These are phyloP conservation scores for Cymbomonas tetramitiformis DNA, from an alignment of 139 green algal genomes.

Conservation along the genomic window DNA sequence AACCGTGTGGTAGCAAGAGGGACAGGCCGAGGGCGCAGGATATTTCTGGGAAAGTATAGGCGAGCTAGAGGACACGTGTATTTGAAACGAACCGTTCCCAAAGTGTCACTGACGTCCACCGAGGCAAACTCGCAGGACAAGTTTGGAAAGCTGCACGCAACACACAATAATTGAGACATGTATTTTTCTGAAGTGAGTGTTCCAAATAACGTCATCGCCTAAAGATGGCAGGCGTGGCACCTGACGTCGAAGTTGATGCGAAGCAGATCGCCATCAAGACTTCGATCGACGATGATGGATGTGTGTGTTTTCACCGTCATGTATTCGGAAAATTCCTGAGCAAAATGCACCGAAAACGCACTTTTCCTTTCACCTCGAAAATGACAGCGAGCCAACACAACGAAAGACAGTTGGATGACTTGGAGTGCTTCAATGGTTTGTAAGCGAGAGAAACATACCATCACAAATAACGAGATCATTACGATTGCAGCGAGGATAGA, in stretches of 20 bases:
- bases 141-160: slow-evolving; percentile 51
- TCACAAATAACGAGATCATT: slow-evolving; percentile 63
- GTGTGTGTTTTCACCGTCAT: slow-evolving; percentile 44
- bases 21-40: too few relatives aligned
- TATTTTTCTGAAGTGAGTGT: neutral
- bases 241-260: slow-evolving; percentile 94
- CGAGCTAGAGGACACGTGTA: too few relatives aligned
- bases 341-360: too few relatives aligned
- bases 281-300: slow-evolving; percentile 75
- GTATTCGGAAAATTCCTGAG: slow-evolving; percentile 72
- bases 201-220: neutral
- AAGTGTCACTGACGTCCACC: slow-evolving; percentile 78
- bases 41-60: slow-evolving; percentile 2
- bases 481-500: slow-evolving; percentile 64
- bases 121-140: slow-evolving; percentile 93
- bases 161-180: neutral
- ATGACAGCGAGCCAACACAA: too few relatives aligned
- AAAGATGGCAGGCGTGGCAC: too few relatives aligned
- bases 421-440: too few relatives aligned
- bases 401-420: too few relatives aligned
- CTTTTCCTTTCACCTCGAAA: too few relatives aligned
- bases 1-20: too few relatives aligned
- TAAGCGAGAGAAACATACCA: too few relatives aligned
- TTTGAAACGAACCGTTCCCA: slow-evolving; percentile 63
- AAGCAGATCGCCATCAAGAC: slow-evolving; percentile 71